Conservation (phyloP, 2,329 filamentous ascomycete species). For the Alternaria sp. region DNA sequence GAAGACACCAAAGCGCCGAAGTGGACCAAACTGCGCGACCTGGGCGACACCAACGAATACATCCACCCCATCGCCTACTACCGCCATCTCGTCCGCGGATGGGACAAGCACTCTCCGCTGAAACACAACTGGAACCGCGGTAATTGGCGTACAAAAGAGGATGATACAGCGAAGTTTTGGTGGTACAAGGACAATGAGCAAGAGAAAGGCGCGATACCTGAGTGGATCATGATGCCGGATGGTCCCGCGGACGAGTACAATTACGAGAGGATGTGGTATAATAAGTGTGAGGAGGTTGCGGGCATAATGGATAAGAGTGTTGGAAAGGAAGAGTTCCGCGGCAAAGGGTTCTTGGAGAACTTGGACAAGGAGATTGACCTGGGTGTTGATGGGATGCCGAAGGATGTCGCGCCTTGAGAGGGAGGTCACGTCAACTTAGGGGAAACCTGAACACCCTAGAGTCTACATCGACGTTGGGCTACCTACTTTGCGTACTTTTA, state of each 20-base stretch:
- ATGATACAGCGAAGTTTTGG: slow-evolving; percentile 34
- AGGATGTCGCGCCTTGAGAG: slow-evolving; percentile 18
- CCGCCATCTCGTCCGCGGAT: slow-evolving; percentile 33
- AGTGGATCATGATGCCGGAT: slow-evolving; percentile 39
- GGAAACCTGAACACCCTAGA: not conserved
- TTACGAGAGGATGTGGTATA: slow-evolving; percentile 41
- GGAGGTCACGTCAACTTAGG: not conserved
- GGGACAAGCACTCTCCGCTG: slow-evolving; percentile 32
- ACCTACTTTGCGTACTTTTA: not conserved
- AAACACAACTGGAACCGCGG: slow-evolving; percentile 27
- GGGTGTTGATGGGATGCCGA: slow-evolving; percentile 20
- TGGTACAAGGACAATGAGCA: slow-evolving; percentile 30
- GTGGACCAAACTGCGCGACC: slow-evolving; percentile 43
- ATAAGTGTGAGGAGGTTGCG: slow-evolving; percentile 29
- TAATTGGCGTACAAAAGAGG: slow-evolving; percentile 10
- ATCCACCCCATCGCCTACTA: slow-evolving; percentile 53
- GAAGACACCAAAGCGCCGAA: slow-evolving; percentile 43
- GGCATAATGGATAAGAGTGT: slow-evolving; percentile 18
- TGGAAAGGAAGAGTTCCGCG: slow-evolving; percentile 15
- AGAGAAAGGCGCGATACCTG: slow-evolving; percentile 27
- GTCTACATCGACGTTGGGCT: not conserved
- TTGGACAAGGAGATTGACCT: slow-evolving; percentile 37
- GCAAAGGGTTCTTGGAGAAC: slow-evolving; percentile 30
- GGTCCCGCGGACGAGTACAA: slow-evolving; percentile 22
- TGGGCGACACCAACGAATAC: slow-evolving; percentile 57